Evolutionary conservation across 2,329 filamentous ascomycete species (phyloP).

Genomic region (Aspergillus sp.): DNA sequence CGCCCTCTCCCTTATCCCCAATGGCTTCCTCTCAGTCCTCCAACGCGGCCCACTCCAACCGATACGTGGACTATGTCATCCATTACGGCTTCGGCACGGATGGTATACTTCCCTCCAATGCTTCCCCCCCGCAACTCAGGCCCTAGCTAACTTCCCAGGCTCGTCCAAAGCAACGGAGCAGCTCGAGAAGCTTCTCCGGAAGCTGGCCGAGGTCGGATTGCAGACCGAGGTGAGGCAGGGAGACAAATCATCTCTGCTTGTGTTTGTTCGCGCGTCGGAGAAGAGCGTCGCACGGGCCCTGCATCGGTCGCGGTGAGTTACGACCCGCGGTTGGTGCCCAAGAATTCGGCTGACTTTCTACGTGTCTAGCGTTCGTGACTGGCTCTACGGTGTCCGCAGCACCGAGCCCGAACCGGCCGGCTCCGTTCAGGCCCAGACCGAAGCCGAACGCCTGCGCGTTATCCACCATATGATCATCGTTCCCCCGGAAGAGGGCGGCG

Average conservation of each 20-base stretch:
- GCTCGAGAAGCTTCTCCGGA: conserved; percentile 69
- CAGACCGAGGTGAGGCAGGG: conserved; percentile 80
- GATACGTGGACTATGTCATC: conserved; percentile 83
- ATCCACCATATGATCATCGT: conserved; percentile 78
- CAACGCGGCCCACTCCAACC: conserved; percentile 40
- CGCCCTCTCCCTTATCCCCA: conserved; percentile 1
- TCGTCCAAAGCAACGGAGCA: conserved; percentile 59
- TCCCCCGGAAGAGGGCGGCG: conserved; percentile 64
- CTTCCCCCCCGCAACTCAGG: background rate
- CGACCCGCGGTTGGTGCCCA: conserved; percentile 53
- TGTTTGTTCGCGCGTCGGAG: conserved; percentile 77
- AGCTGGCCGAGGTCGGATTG: conserved; percentile 68
- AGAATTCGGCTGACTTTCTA: background rate
- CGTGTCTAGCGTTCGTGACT: conserved; percentile 82
- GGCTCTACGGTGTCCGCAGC: conserved; percentile 82
- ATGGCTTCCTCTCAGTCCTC: conserved; percentile 22
- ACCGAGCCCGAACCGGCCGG: conserved; percentile 62
- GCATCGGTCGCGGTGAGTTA: too few species aligned
- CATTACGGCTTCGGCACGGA: conserved; percentile 62
- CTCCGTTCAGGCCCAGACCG: conserved; percentile 71
- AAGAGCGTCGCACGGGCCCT: conserved; percentile 69
- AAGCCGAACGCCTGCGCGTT: conserved; percentile 79
- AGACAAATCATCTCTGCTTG: conserved; percentile 62
- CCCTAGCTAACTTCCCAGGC: conserved; percentile 38
- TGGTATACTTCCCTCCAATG: conserved; percentile 39